These are phyloP conservation scores for Tillandsia leiboldiana DNA, from an alignment of 176 grass and related monocot species.

Conservation along the genomic window DNA sequence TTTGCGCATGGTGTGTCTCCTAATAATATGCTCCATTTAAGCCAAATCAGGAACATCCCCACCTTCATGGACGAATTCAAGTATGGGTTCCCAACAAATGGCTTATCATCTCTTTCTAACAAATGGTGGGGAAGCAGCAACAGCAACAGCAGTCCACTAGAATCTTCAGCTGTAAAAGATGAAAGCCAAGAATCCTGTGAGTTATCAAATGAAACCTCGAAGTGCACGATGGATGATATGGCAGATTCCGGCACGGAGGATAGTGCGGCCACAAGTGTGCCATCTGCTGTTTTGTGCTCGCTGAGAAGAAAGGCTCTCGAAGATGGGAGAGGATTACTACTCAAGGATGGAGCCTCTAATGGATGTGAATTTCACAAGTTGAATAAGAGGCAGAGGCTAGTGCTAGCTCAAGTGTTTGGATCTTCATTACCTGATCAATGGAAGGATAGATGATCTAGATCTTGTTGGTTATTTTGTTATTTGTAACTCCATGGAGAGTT, in stretches of 20 bases:
- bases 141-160: slow-evolving; percentile 21
- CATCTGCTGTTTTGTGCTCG: slow-evolving; percentile 45
- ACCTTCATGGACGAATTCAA: slow-evolving; percentile 94
- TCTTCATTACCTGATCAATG: slow-evolving; percentile 50
- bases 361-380: slow-evolving; percentile 28
- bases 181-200: slow-evolving; percentile 22
- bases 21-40: slow-evolving; percentile 34
- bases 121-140: slow-evolving; percentile 71
- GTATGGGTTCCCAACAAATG: slow-evolving; percentile 61
- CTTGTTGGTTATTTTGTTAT: slow-evolving; percentile 7
- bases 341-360: slow-evolving; percentile 12
- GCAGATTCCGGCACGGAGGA: slow-evolving; percentile 50
- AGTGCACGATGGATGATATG: slow-evolving; percentile 38
- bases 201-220: slow-evolving; percentile 29
- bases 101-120: slow-evolving; percentile 41
- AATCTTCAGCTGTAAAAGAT: slow-evolving; percentile 29
- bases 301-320: slow-evolving; percentile 64
- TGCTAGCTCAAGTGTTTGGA: slow-evolving; percentile 55
- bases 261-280: slow-evolving; percentile 14
- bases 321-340: slow-evolving; percentile 43
- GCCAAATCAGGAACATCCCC: slow-evolving; percentile 57
- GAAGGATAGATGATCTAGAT: slow-evolving; percentile 28
- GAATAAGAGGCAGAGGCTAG: slow-evolving; percentile 59
- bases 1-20: slow-evolving; percentile 13
- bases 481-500: slow-evolving; percentile 23